Conservation (phyloP, 441 rosid species). For the Croton laevigatus region DNA sequence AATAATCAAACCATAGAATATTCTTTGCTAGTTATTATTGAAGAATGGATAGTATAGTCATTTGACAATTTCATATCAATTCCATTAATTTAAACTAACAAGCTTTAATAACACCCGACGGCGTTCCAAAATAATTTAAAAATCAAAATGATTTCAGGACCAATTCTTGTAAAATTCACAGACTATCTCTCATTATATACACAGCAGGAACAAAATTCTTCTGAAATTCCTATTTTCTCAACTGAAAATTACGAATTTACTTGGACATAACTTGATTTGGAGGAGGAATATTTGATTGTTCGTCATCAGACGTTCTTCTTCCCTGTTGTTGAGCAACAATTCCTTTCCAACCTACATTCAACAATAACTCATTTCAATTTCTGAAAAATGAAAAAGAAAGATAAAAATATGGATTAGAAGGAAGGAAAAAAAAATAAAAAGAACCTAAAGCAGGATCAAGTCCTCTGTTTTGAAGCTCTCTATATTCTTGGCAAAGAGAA, state of each 20-base stretch:
- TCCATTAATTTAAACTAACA: neutral
- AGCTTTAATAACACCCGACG: neutral
- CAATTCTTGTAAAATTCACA: no score
- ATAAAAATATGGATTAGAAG: no score
- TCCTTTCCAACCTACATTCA: constrained; percentile 39
- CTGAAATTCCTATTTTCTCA: neutral
- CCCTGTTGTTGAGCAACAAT: constrained; percentile 34
- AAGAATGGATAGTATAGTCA: no score
- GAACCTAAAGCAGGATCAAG: constrained; percentile 43
- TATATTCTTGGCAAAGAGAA: constrained; percentile 47
- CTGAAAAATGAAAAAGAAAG: neutral
- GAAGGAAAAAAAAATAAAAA: neutral
- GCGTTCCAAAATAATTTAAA: neutral
- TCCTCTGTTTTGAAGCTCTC: constrained; percentile 43
- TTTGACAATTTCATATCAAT: neutral
- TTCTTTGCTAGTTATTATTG: no score
- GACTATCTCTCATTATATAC: no score
- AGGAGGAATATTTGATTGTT: constrained; percentile 29
- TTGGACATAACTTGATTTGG: constrained; percentile 35
- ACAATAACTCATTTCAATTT: neutral
- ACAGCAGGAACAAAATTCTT: no score
- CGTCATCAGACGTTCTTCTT: constrained; percentile 14
- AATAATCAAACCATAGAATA: no score
- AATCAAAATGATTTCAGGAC: neutral
- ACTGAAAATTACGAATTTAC: constrained; percentile 8